These are phyloP conservation scores for Termitomyces sp. DNA, from an alignment of 768 basidiomycete genomes.

Conservation along the genomic window DNA sequence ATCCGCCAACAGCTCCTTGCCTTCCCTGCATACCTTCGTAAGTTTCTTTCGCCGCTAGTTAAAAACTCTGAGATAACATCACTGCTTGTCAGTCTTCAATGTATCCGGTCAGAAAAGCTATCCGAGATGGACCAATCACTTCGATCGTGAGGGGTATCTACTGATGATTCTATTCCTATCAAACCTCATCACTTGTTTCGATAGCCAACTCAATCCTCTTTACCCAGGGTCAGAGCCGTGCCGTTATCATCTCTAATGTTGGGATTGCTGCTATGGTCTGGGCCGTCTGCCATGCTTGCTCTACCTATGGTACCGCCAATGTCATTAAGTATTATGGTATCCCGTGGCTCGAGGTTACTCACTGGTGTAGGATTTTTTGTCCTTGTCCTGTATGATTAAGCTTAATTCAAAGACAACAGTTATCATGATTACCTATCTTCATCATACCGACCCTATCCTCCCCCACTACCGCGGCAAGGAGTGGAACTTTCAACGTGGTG, in stretches of 20 bases:
- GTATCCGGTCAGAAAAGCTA: conserved; percentile 58
- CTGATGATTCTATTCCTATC: not conserved
- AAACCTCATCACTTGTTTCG: not conserved
- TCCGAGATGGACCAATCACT: conserved; percentile 64
- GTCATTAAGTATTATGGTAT: conserved; percentile 47
- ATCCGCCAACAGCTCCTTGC: conserved; percentile 54
- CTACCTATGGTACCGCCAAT: conserved; percentile 29
- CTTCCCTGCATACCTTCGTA: conserved; percentile 58
- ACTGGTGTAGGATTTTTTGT: conserved; percentile 42
- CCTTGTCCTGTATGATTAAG: not conserved
- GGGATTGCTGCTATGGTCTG: conserved; percentile 48
- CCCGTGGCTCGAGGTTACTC: conserved; percentile 51
- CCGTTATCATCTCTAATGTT: conserved; percentile 52
- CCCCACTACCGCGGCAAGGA: conserved; percentile 54
- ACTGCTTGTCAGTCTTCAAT: conserved; percentile 43
- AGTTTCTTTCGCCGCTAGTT: conserved; percentile 18
- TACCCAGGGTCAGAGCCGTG: conserved; percentile 43
- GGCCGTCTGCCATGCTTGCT: conserved; percentile 30
- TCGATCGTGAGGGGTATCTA: conserved; percentile 42
- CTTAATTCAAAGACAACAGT: conserved; percentile 20
- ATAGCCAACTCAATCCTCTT: conserved; percentile 55
- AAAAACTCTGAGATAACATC: not conserved
- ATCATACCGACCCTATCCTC: conserved; percentile 55
- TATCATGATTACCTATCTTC: conserved; percentile 57
- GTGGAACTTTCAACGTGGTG: conserved; percentile 61